phyloP scores from a whole-genome alignment of 345 rosid genomes.

The Adansonia digitata region DNA sequence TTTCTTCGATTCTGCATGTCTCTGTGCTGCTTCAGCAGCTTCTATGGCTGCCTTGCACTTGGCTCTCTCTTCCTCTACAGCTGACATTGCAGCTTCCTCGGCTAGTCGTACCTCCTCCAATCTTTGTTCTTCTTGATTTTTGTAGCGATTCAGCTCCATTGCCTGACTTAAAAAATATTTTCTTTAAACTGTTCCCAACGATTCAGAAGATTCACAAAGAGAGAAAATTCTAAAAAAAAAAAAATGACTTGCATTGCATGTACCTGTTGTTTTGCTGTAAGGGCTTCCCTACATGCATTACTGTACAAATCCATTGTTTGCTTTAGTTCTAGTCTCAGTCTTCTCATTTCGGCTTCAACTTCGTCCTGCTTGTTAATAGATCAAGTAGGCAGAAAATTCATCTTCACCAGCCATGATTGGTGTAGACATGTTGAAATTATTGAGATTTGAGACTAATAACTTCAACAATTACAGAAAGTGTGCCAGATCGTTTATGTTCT shows the following conservation, averaged over 20 bases:
- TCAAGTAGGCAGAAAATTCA: not conserved
- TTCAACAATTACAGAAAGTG: not conserved
- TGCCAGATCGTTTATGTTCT: not conserved
- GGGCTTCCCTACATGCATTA: slow-evolving; percentile 51
- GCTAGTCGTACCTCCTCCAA: slow-evolving; percentile 52
- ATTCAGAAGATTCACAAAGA: not conserved
- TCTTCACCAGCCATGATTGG: not conserved
- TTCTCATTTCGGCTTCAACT: slow-evolving; percentile 79
- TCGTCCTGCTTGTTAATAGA: slow-evolving; percentile 46
- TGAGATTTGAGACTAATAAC: not conserved
- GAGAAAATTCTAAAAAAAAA: no score
- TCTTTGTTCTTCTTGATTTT: slow-evolving; percentile 56
- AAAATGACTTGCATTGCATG: no score
- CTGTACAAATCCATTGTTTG: slow-evolving; percentile 64
- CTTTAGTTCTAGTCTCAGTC: slow-evolving; percentile 72
- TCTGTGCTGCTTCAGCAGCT: slow-evolving; percentile 64
- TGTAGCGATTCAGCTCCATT: slow-evolving; percentile 65
- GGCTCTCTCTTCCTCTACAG: slow-evolving; percentile 58
- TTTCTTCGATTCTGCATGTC: slow-evolving; percentile 49
- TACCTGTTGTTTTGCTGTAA: slow-evolving; percentile 80
- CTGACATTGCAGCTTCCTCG: slow-evolving; percentile 19
- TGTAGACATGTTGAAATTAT: slow-evolving; percentile 9
- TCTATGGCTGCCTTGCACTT: slow-evolving; percentile 58
- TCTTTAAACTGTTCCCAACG: not conserved
- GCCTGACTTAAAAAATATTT: slow-evolving; percentile 44